These are phyloP conservation scores for Phaeoacremonium minimum DNA, from an alignment of 2,329 filamentous ascomycete genomes.

Conservation along the genomic window DNA sequence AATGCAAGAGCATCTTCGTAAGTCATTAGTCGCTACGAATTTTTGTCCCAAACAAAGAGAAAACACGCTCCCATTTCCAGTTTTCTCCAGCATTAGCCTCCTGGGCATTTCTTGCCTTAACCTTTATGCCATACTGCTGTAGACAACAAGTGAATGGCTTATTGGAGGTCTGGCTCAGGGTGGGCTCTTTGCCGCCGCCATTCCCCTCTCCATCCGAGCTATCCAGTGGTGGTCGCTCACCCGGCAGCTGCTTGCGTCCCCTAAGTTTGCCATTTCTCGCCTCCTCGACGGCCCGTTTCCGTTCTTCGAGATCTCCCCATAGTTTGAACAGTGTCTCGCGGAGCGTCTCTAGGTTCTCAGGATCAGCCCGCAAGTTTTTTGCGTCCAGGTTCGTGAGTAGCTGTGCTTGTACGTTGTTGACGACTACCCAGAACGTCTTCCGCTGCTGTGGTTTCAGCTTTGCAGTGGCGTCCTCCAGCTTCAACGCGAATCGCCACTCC, in stretches of 20 bases:
- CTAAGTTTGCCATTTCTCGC: slow-evolving; percentile 19
- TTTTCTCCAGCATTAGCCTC: slow-evolving; percentile 40
- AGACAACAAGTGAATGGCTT: slow-evolving; percentile 67
- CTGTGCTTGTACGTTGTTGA: slow-evolving; percentile 54
- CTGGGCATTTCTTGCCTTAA: slow-evolving; percentile 29
- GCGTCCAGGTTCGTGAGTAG: slow-evolving; percentile 44
- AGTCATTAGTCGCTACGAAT: too few species aligned
- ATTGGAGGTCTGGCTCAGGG: slow-evolving; percentile 34
- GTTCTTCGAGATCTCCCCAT: slow-evolving; percentile 83
- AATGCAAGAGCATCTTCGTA: too few species aligned
- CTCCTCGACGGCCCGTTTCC: slow-evolving; percentile 39
- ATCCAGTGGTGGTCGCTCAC: slow-evolving; percentile 26
- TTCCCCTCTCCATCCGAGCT: slow-evolving; percentile 30
- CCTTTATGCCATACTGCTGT: slow-evolving; percentile 62
- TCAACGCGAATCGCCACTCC: slow-evolving; percentile 81
- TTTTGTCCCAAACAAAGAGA: slow-evolving; percentile 60
- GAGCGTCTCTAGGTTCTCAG: slow-evolving; percentile 43
- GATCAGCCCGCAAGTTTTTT: slow-evolving; percentile 52
- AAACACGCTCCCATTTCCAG: slow-evolving; percentile 57
- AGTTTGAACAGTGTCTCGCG: slow-evolving; percentile 70
- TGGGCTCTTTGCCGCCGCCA: slow-evolving; percentile 5
- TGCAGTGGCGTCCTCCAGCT: slow-evolving; percentile 64
- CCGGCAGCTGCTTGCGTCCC: slow-evolving; percentile 14
- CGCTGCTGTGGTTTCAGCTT: slow-evolving; percentile 16
- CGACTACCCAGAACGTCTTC: slow-evolving; percentile 57